Percentiles rank a stretch among this genome's conserved stretches.
phyloP scores from a whole-genome alignment of 1,284 basidiomycete species.

The Flammula alnicola region DNA sequence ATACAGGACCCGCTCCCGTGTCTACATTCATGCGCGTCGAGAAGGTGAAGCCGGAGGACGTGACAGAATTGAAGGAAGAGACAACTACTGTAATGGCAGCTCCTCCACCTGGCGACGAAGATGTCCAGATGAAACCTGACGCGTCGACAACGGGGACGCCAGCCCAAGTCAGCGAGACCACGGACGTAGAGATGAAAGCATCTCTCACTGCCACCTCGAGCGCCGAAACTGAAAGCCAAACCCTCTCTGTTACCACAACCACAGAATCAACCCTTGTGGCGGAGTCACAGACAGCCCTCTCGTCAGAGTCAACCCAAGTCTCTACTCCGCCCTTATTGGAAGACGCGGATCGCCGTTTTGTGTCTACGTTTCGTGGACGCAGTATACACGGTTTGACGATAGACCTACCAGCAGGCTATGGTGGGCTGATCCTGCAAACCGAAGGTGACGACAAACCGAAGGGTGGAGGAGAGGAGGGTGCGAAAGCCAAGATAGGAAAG shows the following conservation, averaged over 20 bases:
- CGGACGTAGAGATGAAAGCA: not conserved
- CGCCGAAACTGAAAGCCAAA: slow-evolving; percentile 9
- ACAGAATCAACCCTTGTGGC: not conserved
- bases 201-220: not conserved
- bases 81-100: not conserved
- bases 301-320: slow-evolving; percentile 2
- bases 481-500: not conserved
- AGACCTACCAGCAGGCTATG: slow-evolving; percentile 66
- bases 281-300: not conserved
- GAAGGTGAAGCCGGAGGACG: slow-evolving; percentile 41
- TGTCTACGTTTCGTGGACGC: slow-evolving; percentile 75
- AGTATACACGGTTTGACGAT: slow-evolving; percentile 68
- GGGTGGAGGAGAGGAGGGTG: not conserved
- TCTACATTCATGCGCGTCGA: slow-evolving; percentile 71
- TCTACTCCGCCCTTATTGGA: slow-evolving; percentile 12
- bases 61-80: not conserved
- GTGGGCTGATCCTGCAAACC: slow-evolving; percentile 57
- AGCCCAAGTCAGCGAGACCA: no score
- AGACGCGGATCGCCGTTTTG: slow-evolving; percentile 43
- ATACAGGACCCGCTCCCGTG: slow-evolving; percentile 72
- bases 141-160: not conserved
- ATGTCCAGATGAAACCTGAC: not conserved
- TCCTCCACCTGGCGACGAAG: not conserved
- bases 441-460: not conserved
- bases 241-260: not conserved